phyloP scores from a whole-genome alignment of 1,284 basidiomycete species.

The Ganoderma leucocontextum region DNA sequence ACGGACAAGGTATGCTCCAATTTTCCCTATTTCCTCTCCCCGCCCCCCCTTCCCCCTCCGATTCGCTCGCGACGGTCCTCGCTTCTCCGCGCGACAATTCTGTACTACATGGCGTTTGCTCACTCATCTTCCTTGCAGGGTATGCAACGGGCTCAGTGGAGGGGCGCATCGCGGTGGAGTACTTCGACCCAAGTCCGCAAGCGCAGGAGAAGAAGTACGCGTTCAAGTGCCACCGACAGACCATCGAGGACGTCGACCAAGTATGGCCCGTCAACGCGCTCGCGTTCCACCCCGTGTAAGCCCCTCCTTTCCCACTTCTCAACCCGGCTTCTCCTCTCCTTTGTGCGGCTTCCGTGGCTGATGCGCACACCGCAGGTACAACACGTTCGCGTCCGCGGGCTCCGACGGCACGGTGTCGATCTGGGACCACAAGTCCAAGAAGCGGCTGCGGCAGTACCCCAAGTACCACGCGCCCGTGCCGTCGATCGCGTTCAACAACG shows the following conservation, averaged over 20 bases:
- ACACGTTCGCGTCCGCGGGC: conserved; percentile 94
- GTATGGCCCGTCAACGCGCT: conserved; percentile 98
- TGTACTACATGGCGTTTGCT: not conserved
- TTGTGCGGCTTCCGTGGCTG: not conserved
- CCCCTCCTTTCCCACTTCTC: not conserved
- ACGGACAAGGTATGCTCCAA: conserved; percentile 79
- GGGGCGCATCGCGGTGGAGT: conserved; percentile 96
- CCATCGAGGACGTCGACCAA: conserved; percentile 91
- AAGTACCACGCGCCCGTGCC: conserved; percentile 81
- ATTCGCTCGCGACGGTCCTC: not conserved
- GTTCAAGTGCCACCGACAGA: conserved; percentile 96
- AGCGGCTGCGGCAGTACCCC: conserved; percentile 89
- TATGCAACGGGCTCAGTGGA: conserved; percentile 96
- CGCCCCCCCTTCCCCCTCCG: not conserved
- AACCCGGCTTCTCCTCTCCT: conserved; percentile 1
- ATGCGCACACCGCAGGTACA: conserved; percentile 62
- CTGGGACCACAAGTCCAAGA: conserved; percentile 98
- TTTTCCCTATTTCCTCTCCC: not conserved
- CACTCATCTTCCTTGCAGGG: conserved; percentile 55
- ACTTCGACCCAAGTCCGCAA: conserved; percentile 85
- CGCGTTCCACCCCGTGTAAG: conserved; percentile 90
- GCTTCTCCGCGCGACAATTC: too few species aligned
- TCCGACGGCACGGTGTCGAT: conserved; percentile 92
- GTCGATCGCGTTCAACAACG: conserved; percentile 81
- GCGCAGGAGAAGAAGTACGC: conserved; percentile 94